Percentiles rank a stretch among this genome's conserved stretches.
These are phyloP conservation scores for Solanum virginianum DNA, from an alignment of 257 asterid genomes.

Conservation along the genomic window DNA sequence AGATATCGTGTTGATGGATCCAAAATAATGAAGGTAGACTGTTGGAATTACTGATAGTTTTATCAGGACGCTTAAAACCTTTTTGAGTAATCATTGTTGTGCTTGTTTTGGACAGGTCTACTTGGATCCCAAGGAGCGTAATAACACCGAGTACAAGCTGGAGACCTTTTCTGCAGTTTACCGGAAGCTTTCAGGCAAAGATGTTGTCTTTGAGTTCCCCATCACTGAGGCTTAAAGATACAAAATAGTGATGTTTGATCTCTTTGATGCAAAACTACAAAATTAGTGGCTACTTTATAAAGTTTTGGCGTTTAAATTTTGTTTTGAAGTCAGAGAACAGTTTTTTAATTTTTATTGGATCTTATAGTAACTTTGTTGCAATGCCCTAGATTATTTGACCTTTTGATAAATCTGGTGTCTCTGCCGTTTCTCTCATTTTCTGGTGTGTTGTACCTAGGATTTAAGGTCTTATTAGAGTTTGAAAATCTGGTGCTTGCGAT, in stretches of 20 bases:
- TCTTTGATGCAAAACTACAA: neutral
- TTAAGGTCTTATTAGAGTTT: neutral
- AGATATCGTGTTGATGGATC: constrained; percentile 73
- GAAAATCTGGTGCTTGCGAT: neutral
- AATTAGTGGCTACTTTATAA: neutral
- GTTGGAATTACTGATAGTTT: neutral
- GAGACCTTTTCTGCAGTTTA: constrained; percentile 38
- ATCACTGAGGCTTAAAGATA: constrained; percentile 13
- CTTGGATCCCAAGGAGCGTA: constrained; percentile 33
- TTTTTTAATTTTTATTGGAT: neutral
- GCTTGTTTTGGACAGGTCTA: constrained; percentile 10
- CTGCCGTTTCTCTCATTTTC: neutral
- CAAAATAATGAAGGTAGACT: constrained; percentile 68
- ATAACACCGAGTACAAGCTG: constrained; percentile 32
- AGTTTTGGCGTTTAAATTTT: neutral
- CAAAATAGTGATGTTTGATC: neutral
- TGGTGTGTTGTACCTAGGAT: neutral
- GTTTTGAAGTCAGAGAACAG: neutral
- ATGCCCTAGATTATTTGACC: neutral
- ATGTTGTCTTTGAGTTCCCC: constrained; percentile 34
- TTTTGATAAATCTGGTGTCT: neutral
- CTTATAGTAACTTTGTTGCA: neutral
- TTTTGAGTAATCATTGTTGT: neutral
- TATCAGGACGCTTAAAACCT: neutral
- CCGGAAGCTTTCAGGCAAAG: constrained; percentile 41